These are phyloP conservation scores for Epichloe festucae DNA, from an alignment of 2,329 filamentous ascomycete species.

Conservation along the genomic window DNA sequence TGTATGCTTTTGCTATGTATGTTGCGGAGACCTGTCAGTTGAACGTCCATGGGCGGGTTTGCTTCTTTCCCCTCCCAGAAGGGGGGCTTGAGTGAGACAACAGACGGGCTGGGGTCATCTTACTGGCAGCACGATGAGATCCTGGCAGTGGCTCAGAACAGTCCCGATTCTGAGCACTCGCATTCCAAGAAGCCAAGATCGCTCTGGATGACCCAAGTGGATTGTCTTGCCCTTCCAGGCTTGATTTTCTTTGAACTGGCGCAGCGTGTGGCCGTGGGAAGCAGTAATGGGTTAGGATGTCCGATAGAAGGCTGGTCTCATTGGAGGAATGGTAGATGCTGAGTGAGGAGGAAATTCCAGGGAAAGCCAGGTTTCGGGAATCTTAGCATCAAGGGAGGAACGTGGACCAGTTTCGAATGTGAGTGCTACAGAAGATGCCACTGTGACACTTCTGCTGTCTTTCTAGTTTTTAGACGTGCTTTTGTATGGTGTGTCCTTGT, in stretches of 20 bases:
- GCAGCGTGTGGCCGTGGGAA: slow-evolving; percentile 12
- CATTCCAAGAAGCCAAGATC: slow-evolving; percentile 24
- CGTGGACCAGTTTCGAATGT: slow-evolving; percentile 4
- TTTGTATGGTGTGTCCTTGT: neutral
- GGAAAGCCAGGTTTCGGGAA: slow-evolving; percentile 9
- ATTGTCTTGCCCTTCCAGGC: slow-evolving; percentile 13
- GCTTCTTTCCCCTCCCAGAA: slow-evolving; percentile 17
- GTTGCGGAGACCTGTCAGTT: slow-evolving; percentile 18
- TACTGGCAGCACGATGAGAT: slow-evolving; percentile 19
- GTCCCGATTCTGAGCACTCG: slow-evolving; percentile 23
- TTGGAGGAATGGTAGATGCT: slow-evolving; percentile 9
- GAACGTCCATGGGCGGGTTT: slow-evolving; percentile 16
- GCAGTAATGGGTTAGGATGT: slow-evolving; percentile 9
- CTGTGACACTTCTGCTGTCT: neutral
- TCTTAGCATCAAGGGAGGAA: slow-evolving; percentile 9
- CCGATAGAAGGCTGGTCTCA: slow-evolving; percentile 10
- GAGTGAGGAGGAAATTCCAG: slow-evolving; percentile 8
- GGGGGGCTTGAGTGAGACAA: slow-evolving; percentile 25
- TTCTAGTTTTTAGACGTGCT: neutral
- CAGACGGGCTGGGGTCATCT: slow-evolving; percentile 17
- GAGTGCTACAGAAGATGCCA: slow-evolving; percentile 10
- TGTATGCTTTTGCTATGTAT: slow-evolving; percentile 20
- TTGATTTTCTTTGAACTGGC: slow-evolving; percentile 11
- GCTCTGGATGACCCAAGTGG: slow-evolving; percentile 7
- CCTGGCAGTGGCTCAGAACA: slow-evolving; percentile 19